A percentile compares a stretch with the other conserved stretches of the same genome.
Evolutionary conservation across 2,329 filamentous ascomycete species (phyloP).

Genomic region (Cordyceps militaris): DNA sequence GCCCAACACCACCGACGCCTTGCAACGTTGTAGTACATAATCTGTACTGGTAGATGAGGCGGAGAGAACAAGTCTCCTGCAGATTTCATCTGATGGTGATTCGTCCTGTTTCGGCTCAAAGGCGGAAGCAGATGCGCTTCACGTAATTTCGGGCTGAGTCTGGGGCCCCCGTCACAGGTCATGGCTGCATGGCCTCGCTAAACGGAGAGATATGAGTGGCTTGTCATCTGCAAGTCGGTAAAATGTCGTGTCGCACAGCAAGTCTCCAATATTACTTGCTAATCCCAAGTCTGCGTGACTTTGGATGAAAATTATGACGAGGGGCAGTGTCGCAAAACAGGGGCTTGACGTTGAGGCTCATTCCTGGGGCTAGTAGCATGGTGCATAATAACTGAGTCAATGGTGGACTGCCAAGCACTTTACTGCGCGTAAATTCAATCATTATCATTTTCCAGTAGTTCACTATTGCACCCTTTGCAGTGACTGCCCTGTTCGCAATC

Average conservation of each 20-base stretch:
- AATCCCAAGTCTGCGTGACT: background rate
- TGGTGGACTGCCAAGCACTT: no score
- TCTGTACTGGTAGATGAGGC: background rate
- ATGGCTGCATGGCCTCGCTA: background rate
- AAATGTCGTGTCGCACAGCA: background rate
- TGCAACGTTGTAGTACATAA: no score
- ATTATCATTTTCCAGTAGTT: no score
- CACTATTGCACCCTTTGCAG: no score
- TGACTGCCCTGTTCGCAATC: no score
- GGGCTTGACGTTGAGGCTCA: no score
- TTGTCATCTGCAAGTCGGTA: background rate
- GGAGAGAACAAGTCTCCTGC: background rate
- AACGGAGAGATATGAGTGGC: background rate
- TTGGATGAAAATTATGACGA: background rate
- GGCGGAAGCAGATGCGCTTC: background rate
- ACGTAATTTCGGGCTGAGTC: background rate
- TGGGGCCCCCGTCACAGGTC: background rate
- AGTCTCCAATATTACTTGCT: background rate
- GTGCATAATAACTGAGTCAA: background rate
- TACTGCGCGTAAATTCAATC: no score
- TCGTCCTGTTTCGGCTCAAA: no score
- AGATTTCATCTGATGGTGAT: no score
- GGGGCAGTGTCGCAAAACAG: no score
- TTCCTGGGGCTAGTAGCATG: background rate
- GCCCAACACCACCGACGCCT: background rate